Conservation (phyloP, 768 basidiomycete genomes). For the Agaricus blazei region DNA sequence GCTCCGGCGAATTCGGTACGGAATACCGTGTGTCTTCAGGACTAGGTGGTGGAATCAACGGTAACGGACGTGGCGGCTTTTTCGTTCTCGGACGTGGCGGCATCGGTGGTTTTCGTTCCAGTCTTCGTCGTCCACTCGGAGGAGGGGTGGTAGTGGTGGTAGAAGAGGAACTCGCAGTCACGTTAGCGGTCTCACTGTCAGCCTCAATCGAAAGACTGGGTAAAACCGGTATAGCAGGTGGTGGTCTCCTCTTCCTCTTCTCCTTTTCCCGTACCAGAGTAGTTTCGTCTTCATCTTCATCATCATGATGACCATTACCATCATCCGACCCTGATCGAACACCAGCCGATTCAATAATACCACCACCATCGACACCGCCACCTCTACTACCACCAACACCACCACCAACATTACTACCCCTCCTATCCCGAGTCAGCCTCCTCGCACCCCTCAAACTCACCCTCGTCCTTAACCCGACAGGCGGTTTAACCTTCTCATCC, state of each 20-base stretch:
- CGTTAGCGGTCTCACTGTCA: neutral
- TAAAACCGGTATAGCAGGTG: constrained; percentile 6
- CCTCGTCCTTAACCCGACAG: constrained; percentile 32
- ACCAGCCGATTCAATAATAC: no score
- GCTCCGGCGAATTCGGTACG: constrained; percentile 6
- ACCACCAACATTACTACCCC: neutral
- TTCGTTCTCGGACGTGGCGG: neutral
- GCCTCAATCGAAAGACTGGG: neutral
- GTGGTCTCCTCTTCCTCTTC: constrained; percentile 11
- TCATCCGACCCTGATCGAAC: no score
- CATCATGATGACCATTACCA: no score
- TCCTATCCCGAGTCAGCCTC: neutral
- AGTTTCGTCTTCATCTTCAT: no score
- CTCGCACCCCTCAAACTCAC: constrained; percentile 10
- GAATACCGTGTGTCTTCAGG: neutral
- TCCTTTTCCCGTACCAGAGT: neutral
- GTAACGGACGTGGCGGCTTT: neutral
- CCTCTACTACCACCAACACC: neutral
- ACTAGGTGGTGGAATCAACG: neutral
- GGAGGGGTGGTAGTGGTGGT: neutral
- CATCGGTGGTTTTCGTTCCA: neutral
- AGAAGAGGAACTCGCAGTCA: no score
- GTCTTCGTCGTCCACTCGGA: neutral
- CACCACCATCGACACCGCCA: no score
- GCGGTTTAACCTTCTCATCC: constrained; percentile 45